phyloP scores from a whole-genome alignment of 2,329 filamentous ascomycete species.

The Colletotrichum sp. region DNA sequence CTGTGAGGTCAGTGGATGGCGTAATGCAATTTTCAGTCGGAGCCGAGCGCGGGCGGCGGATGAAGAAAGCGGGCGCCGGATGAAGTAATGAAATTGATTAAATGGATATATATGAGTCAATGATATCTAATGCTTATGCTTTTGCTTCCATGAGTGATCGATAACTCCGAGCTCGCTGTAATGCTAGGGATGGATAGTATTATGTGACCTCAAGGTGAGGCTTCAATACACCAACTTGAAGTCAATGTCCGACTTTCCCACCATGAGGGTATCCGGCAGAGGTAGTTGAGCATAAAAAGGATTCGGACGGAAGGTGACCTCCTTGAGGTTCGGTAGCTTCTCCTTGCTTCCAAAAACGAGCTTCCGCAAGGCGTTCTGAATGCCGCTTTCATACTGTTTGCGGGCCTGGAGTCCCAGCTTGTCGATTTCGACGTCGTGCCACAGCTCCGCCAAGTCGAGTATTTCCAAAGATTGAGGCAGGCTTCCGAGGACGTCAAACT shows the following conservation, averaged over 20 bases:
- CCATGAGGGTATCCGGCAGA: conserved; percentile 1
- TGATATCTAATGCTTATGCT: neutral
- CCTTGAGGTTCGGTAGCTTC: neutral
- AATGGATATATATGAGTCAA: neutral
- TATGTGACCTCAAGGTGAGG: neutral
- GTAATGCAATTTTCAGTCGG: neutral
- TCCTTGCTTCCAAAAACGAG: conserved; percentile 29
- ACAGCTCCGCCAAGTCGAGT: conserved; percentile 15
- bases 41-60: neutral
- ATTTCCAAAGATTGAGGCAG: neutral
- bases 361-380: conserved; percentile 34
- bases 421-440: conserved; percentile 12
- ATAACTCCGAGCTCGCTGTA: neutral
- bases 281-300: conserved; percentile 14
- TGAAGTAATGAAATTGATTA: neutral
- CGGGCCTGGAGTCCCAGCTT: neutral
- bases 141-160: neutral
- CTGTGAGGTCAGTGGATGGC: neutral
- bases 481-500: neutral
- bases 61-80: neutral
- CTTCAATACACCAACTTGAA: conserved; percentile 12
- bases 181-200: neutral
- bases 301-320: conserved; percentile 14
- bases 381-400: conserved; percentile 27
- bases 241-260: neutral